Evolutionary conservation across 805 yeast species (phyloP).

Genomic region (Myxozyma vanderwaltii): DNA sequence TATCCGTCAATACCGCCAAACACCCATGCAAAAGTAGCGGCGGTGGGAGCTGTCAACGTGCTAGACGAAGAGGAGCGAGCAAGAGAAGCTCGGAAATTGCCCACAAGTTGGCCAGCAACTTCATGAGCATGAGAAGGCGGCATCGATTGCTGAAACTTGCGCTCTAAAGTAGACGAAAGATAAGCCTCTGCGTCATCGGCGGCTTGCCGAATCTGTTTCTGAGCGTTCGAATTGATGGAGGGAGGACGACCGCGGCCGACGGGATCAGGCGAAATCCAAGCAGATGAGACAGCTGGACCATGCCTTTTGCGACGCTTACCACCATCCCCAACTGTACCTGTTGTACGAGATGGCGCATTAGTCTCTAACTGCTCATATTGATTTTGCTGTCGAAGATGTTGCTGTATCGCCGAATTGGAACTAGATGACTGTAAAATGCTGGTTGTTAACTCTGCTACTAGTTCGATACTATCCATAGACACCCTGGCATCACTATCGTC

Average conservation of each 20-base stretch:
- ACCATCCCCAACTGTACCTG: neutral
- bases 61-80: neutral
- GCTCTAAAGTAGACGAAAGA: slow-evolving; percentile 1
- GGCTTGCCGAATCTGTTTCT: slow-evolving; percentile 5
- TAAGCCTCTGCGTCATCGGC: slow-evolving; percentile 14
- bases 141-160: slow-evolving; percentile 6
- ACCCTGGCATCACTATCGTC: slow-evolving; percentile 7
- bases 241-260: slow-evolving; percentile 27
- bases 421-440: slow-evolving; percentile 7
- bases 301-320: slow-evolving; percentile 27
- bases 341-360: neutral
- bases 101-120: slow-evolving; percentile 15
- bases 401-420: neutral
- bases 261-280: slow-evolving; percentile 25
- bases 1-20: slow-evolving; percentile 27
- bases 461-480: slow-evolving; percentile 12
- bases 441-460: slow-evolving; percentile 15
- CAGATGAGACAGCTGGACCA: slow-evolving; percentile 32
- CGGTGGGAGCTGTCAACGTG: neutral
- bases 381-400: neutral
- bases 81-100: slow-evolving; percentile 3
- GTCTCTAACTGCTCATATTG: neutral
- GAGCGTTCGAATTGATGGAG: neutral
- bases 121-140: slow-evolving; percentile 7
- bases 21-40: slow-evolving; percentile 21